These are phyloP conservation scores for Pseudocercospora pini-densiflorae DNA, from an alignment of 2,329 filamentous ascomycete species.

Conservation along the genomic window DNA sequence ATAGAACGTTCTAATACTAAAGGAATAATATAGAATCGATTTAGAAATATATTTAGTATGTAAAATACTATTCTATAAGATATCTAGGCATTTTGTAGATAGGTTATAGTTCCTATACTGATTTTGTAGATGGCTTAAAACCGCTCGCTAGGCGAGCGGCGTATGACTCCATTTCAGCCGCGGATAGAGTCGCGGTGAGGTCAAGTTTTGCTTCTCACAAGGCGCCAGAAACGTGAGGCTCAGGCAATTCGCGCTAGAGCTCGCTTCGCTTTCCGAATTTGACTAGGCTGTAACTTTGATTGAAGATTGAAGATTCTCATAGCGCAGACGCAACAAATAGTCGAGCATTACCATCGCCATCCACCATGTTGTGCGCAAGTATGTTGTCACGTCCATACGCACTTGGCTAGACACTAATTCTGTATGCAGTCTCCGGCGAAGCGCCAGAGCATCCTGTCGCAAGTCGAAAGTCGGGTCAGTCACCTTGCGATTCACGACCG, in stretches of 20 bases:
- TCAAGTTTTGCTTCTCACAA: background rate
- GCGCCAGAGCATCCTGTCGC: constrained; percentile 92
- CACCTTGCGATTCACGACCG: constrained; percentile 15
- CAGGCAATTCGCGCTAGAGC: background rate
- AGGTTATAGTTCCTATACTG: no score
- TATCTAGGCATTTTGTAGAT: no score
- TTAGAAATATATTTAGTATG: no score
- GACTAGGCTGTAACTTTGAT: background rate
- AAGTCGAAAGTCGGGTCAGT: constrained; percentile 88
- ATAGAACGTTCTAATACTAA: no score
- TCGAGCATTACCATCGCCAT: background rate
- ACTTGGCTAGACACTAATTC: constrained; percentile 13
- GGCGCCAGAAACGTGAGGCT: background rate
- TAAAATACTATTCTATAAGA: no score
- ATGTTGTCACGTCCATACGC: constrained; percentile 20
- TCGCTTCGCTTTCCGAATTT: background rate
- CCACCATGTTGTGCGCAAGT: constrained; percentile 47
- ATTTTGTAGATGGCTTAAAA: no score
- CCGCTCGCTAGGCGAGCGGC: no score
- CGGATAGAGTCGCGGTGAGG: background rate
- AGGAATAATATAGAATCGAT: no score
- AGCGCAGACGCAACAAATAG: background rate
- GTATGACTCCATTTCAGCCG: no score
- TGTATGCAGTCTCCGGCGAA: constrained; percentile 83
- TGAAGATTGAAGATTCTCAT: background rate